Conservation (phyloP, 2,329 filamentous ascomycete genomes). For the Bipolaris gigantea region DNA sequence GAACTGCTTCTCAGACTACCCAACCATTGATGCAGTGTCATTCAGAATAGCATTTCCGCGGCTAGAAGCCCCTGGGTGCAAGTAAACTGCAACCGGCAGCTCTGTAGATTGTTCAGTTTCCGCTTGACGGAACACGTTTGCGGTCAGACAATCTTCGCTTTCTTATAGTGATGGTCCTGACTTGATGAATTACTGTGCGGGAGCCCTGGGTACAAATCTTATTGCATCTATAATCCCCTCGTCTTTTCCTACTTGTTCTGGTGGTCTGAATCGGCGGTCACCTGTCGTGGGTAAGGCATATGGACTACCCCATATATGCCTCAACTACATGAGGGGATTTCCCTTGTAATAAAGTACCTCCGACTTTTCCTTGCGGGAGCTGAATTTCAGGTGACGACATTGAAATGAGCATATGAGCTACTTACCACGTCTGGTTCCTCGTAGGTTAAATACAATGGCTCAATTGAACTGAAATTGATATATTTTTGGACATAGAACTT, state of each 20-base stretch:
- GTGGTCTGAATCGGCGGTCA: slow-evolving; percentile 22
- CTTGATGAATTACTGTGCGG: slow-evolving; percentile 19
- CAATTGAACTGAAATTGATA: too few species aligned
- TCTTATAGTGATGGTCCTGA: slow-evolving; percentile 17
- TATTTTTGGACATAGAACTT: background rate
- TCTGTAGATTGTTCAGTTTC: slow-evolving; percentile 1
- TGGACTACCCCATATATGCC: slow-evolving; percentile 23
- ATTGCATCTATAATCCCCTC: slow-evolving; percentile 18
- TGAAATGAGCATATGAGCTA: background rate
- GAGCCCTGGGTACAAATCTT: slow-evolving; percentile 22
- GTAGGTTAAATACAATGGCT: background rate
- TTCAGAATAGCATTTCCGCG: slow-evolving; percentile 47
- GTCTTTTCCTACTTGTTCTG: slow-evolving; percentile 17
- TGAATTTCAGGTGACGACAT: slow-evolving; percentile 6
- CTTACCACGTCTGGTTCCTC: background rate
- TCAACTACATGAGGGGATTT: slow-evolving; percentile 14
- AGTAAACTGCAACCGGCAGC: slow-evolving; percentile 50
- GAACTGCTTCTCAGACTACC: slow-evolving; percentile 54
- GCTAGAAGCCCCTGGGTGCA: slow-evolving; percentile 67
- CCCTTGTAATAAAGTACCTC: slow-evolving; percentile 7
- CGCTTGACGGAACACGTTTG: slow-evolving; percentile 24
- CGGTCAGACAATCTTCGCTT: slow-evolving; percentile 28
- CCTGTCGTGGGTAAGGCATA: slow-evolving; percentile 25
- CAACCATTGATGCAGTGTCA: slow-evolving; percentile 64
- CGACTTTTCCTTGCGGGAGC: slow-evolving; percentile 16